phyloP scores from a whole-genome alignment of 2,329 filamentous ascomycete species.

The Tolypocladium amazonense region DNA sequence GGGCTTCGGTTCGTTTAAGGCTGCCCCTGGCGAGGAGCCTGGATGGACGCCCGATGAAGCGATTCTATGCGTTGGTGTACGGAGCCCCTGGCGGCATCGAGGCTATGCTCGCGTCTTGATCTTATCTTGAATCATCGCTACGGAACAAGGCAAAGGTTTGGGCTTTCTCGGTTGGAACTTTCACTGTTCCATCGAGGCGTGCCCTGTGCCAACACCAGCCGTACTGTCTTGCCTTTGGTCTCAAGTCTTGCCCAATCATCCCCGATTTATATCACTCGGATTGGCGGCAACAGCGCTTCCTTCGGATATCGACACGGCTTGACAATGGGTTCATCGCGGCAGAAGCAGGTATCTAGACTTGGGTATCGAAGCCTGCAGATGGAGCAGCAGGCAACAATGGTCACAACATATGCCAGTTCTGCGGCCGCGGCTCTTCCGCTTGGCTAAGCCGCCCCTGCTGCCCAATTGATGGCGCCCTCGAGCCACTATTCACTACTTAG shows the following conservation, averaged over 20 bases:
- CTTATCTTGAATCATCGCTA: not conserved
- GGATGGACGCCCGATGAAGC: not conserved
- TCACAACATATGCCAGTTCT: constrained; percentile 7
- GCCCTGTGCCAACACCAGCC: not conserved
- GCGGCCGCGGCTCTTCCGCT: constrained; percentile 2
- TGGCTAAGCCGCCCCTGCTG: not conserved
- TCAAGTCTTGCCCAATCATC: not conserved
- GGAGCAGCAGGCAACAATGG: constrained; percentile 7
- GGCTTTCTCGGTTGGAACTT: too few relatives aligned
- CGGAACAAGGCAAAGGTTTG: not conserved
- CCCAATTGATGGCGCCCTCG: not conserved
- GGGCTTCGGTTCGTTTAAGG: constrained; percentile 19
- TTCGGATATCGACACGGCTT: not conserved
- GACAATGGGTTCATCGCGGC: not conserved
- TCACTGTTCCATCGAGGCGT: not conserved
- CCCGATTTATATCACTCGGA: not conserved
- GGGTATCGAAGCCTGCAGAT: constrained; percentile 8
- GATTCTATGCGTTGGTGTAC: not conserved
- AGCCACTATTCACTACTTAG: not conserved
- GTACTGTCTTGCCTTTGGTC: too few relatives aligned
- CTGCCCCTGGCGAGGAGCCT: constrained; percentile 2
- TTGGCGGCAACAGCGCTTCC: not conserved
- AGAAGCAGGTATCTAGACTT: not conserved
- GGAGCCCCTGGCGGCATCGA: not conserved
- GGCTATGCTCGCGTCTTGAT: not conserved